Conservation (phyloP, 371 early-diverging fungal species). For the Syncephalis plumigaleata region DNA sequence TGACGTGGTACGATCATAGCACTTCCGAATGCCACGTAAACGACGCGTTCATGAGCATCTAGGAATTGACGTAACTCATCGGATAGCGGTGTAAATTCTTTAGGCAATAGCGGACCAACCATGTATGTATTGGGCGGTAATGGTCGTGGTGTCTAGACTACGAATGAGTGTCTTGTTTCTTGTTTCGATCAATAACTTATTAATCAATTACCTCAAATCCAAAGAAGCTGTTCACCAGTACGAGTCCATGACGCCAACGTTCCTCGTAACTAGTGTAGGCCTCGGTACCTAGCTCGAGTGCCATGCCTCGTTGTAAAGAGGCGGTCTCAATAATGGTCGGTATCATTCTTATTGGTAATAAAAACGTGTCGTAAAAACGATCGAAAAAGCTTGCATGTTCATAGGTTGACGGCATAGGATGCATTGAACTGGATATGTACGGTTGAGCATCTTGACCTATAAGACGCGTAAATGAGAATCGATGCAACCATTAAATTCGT, state of each 20-base stretch:
- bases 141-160: not conserved
- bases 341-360: not conserved
- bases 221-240: not conserved
- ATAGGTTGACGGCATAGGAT: not conserved
- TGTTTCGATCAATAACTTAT: no score
- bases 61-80: not conserved
- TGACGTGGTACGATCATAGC: not conserved
- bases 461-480: not conserved
- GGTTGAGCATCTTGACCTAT: no score
- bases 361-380: not conserved
- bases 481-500: no score
- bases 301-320: not conserved
- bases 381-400: not conserved
- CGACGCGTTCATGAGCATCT: not conserved
- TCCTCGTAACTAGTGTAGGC: not conserved
- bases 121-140: not conserved
- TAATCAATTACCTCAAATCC: no score
- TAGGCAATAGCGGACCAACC: constrained; percentile 1
- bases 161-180: no score
- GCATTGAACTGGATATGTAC: no score
- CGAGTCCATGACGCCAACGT: not conserved
- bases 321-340: not conserved
- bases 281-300: not conserved
- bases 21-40: not conserved
- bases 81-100: not conserved